Evolutionary conservation across 106 monocot genomes (phyloP).

Genomic region (Dioscorea dumetorum): DNA sequence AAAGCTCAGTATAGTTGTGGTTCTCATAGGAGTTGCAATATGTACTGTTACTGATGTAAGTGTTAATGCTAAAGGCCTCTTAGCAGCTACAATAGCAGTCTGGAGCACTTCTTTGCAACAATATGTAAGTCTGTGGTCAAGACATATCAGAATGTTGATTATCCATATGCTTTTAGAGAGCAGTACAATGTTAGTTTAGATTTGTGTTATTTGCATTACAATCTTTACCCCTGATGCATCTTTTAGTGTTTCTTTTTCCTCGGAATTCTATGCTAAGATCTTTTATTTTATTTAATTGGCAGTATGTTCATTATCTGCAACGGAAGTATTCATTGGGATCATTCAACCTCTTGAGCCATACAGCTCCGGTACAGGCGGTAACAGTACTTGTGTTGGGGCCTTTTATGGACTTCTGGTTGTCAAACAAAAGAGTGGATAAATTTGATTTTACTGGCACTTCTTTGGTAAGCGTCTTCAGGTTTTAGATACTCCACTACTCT

Average conservation of each 20-base stretch:
- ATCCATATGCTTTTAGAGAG: neutral
- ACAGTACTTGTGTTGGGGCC: constrained; percentile 50
- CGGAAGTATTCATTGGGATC: constrained; percentile 68
- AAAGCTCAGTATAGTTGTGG: constrained; percentile 65
- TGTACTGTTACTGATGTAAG: constrained; percentile 72
- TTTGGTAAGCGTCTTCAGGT: constrained; percentile 23
- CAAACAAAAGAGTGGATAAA: constrained; percentile 52
- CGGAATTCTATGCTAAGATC: neutral
- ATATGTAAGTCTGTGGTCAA: constrained; percentile 39
- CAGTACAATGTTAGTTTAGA: too few relatives aligned
- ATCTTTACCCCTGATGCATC: neutral
- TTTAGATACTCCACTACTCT: neutral
- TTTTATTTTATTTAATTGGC: constrained; percentile 8
- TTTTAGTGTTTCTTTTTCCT: neutral
- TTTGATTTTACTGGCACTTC: constrained; percentile 37
- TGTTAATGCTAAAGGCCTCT: constrained; percentile 49
- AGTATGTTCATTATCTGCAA: constrained; percentile 70
- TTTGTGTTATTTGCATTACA: neutral
- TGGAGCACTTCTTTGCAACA: constrained; percentile 76
- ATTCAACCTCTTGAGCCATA: constrained; percentile 61
- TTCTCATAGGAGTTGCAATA: constrained; percentile 59
- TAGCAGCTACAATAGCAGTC: constrained; percentile 54
- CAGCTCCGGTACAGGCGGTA: constrained; percentile 63
- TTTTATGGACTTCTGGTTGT: constrained; percentile 64
- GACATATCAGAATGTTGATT: neutral